phyloP scores from a whole-genome alignment of 352 stramenopile species.

The Phytophthora tentaculata region DNA sequence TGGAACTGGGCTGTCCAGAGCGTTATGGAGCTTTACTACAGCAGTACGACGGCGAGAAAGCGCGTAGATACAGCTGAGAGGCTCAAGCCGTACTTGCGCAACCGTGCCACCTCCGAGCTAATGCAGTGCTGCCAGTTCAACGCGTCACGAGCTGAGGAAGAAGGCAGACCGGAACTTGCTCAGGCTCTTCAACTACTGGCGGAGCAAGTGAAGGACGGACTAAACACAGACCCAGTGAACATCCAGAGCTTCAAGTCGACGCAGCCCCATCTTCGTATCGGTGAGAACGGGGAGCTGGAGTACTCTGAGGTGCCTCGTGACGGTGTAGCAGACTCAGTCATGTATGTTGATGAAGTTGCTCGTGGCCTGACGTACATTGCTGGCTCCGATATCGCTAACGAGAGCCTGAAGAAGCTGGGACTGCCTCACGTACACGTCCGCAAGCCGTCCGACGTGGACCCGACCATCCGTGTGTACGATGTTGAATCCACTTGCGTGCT shows the following conservation, averaged over 20 bases:
- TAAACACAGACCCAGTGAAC: slow-evolving; percentile 62
- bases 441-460: slow-evolving; percentile 76
- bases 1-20: slow-evolving; percentile 87
- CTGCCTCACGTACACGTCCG: slow-evolving; percentile 80
- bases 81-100: slow-evolving; percentile 74
- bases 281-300: slow-evolving; percentile 56
- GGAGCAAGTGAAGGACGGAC: slow-evolving; percentile 64
- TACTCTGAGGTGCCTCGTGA: slow-evolving; percentile 63
- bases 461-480: slow-evolving; percentile 83
- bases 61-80: slow-evolving; percentile 48
- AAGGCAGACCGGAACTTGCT: slow-evolving; percentile 51
- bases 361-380: slow-evolving; percentile 7
- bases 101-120: slow-evolving; percentile 73
- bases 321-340: slow-evolving; percentile 50
- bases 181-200: slow-evolving; percentile 64
- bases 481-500: slow-evolving; percentile 83
- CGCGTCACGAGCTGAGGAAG: slow-evolving; percentile 45
- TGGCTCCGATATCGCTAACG: slow-evolving; percentile 32
- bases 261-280: slow-evolving; percentile 59
- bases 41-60: slow-evolving; percentile 45
- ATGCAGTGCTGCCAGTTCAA: slow-evolving; percentile 63
- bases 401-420: slow-evolving; percentile 72
- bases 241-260: slow-evolving; percentile 62
- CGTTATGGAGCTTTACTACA: slow-evolving; percentile 67
- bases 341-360: slow-evolving; percentile 3